phyloP scores from a whole-genome alignment of 257 asterid species.

The Nyctanthes arbortristis region DNA sequence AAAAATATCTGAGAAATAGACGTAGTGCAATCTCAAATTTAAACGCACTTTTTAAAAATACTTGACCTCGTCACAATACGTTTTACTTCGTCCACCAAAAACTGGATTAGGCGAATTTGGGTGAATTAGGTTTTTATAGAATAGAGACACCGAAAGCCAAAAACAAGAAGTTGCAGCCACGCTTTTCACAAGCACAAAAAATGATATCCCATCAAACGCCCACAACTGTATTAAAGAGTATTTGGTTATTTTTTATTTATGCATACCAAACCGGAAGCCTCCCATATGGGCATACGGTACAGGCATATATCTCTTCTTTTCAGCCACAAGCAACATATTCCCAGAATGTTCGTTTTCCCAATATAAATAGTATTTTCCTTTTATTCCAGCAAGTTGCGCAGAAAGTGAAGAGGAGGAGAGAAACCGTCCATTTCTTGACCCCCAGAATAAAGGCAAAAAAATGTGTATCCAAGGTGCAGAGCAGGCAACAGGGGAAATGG shows the following conservation, averaged over 20 bases:
- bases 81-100: too few relatives aligned
- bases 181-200: slow-evolving; percentile 32
- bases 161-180: slow-evolving; percentile 26
- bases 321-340: slow-evolving; percentile 53
- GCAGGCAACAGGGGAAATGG: slow-evolving; percentile 58
- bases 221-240: too few relatives aligned
- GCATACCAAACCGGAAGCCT: too few relatives aligned
- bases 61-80: too few relatives aligned
- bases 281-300: not conserved
- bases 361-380: slow-evolving; percentile 21
- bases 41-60: too few relatives aligned
- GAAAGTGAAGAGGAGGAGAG: slow-evolving; percentile 26
- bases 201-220: not conserved
- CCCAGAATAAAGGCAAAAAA: slow-evolving; percentile 14
- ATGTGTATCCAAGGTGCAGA: slow-evolving; percentile 85
- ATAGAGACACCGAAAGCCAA: too few relatives aligned
- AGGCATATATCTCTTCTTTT: slow-evolving; percentile 14
- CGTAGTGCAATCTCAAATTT: too few relatives aligned
- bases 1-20: too few relatives aligned
- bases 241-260: too few relatives aligned
- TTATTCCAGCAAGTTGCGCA: slow-evolving; percentile 31
- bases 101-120: too few relatives aligned
- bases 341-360: slow-evolving; percentile 55
- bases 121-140: too few relatives aligned
- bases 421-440: slow-evolving; percentile 18